Base-by-base conservation (phyloP, 176 grass and related monocot species). In the sorghum (Sorghum bicolor) region DNA sequence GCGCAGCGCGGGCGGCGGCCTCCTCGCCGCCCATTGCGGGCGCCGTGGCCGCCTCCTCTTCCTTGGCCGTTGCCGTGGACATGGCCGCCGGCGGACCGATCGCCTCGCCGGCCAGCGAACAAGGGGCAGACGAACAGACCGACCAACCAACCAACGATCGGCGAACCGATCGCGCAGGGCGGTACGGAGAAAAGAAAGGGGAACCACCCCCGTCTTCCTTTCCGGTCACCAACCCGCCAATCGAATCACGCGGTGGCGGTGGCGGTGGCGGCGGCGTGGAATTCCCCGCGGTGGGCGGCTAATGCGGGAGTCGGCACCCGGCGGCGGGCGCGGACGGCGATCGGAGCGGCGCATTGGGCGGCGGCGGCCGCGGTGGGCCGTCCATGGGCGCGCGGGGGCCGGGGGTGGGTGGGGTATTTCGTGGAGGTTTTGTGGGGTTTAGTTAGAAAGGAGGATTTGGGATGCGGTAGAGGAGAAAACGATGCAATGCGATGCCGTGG, bases 11-110 rank as follows among this genome's bases (percentile, higher is more conserved):
- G 29, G 89, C 76, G 26, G 78, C 87, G 5, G 82, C 79, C 83
- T 94, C 92, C 80, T 94, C 89, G 34, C 70, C 58, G 10, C 84
- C 90, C 74, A 88, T 83, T 78, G 82, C 29, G 8, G 80, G 50
- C 25, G 30, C 70, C 22, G 34, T 76, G 30, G 76, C 25, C 44
- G 40, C 58, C 19, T 8, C 52, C 47, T 74, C 80, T 39, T 87
- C 80, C 86, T 70, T 76, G 19, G 85, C 71, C 38, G 64, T 74
- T 50, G 63, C 52, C 65, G 73, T 78, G 6, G 80, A 87, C 86
- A 87, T 87, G 80, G 50, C 67, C 53, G 34, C 20, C 39, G 52
- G 76, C 30, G 52, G 84, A 38, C 28, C 64, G 79, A 87, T 87
- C 78, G 70, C 60, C 22, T 24, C 37, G 38, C 39, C 62, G 62